These are phyloP conservation scores for Phytophthora syringae DNA, from an alignment of 352 stramenopile genomes.

Conservation along the genomic window DNA sequence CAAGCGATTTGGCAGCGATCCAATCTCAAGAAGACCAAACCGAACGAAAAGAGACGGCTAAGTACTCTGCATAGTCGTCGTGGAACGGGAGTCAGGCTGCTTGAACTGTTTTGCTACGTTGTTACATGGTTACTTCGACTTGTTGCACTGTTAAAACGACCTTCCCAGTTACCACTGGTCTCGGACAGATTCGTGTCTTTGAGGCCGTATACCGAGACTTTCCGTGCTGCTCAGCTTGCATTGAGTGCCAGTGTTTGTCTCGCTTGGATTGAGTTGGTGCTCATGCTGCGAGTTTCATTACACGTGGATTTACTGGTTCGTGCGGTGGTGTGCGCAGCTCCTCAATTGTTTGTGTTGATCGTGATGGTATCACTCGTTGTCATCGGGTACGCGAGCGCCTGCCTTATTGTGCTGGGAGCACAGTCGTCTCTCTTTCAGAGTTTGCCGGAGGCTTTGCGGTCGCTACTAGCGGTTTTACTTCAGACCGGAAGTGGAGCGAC, in stretches of 20 bases:
- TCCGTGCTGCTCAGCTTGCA: constrained; percentile 43
- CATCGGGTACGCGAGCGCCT: constrained; percentile 55
- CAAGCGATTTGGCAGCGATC: constrained; percentile 28
- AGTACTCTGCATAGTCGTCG: constrained; percentile 30
- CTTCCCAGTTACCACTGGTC: constrained; percentile 36
- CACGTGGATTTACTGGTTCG: constrained; percentile 52
- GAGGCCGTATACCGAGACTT: constrained; percentile 45
- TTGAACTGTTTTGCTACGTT: constrained; percentile 47
- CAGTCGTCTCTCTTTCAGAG: constrained; percentile 43
- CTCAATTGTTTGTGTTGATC: constrained; percentile 43
- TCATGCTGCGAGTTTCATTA: constrained; percentile 48
- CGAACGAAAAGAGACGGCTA: constrained; percentile 1
- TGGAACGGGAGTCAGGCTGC: constrained; percentile 33
- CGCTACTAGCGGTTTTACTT: constrained; percentile 49
- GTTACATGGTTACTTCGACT: constrained; percentile 53
- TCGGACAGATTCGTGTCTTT: constrained; percentile 41
- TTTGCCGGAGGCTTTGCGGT: constrained; percentile 37
- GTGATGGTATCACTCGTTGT: constrained; percentile 42
- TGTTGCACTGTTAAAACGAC: constrained; percentile 47
- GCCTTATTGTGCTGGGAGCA: constrained; percentile 45
- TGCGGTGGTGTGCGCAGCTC: constrained; percentile 34
- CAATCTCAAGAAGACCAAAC: background rate
- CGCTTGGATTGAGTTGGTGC: constrained; percentile 48
- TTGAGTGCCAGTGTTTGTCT: constrained; percentile 48
- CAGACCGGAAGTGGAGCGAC: constrained; percentile 23